Percentiles rank a stretch among this genome's conserved stretches.
Evolutionary conservation across 257 asterid genomes (phyloP).

Genomic region (Nicotiana noctiflora): DNA sequence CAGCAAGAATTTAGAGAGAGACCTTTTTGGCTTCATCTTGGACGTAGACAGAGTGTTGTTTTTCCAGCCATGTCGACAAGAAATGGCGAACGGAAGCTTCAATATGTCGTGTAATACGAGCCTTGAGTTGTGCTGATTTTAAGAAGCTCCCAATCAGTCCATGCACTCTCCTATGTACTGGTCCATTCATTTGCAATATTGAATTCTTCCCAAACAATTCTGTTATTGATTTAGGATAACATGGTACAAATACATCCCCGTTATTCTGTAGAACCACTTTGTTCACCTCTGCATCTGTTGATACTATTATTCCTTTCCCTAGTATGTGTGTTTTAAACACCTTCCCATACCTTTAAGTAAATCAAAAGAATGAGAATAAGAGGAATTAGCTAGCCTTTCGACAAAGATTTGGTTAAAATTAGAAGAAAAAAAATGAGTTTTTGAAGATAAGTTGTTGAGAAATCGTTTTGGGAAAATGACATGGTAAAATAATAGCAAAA

Average conservation of each 20-base stretch:
- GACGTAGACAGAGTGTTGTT: conserved; percentile 23
- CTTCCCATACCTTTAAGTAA: conserved; percentile 55
- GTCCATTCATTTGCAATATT: conserved; percentile 67
- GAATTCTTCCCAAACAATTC: conserved; percentile 80
- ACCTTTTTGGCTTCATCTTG: conserved; percentile 85
- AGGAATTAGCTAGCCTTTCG: too few relatives aligned
- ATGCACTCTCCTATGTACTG: conserved; percentile 64
- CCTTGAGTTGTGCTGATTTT: conserved; percentile 61
- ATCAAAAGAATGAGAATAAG: too few relatives aligned
- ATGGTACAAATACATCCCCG: conserved; percentile 58
- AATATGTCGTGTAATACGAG: conserved; percentile 52
- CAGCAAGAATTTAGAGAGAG: not conserved
- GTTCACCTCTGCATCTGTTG: conserved; percentile 83
- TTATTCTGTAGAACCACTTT: conserved; percentile 57
- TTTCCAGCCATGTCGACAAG: conserved; percentile 50
- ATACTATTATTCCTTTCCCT: conserved; percentile 76
- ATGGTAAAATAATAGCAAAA: too few relatives aligned
- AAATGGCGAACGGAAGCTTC: conserved; percentile 39
- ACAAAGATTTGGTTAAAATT: too few relatives aligned
- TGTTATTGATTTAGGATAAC: conserved; percentile 82
- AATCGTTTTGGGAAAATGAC: too few relatives aligned
- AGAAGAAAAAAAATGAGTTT: not conserved
- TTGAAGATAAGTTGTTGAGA: too few relatives aligned
- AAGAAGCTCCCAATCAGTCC: conserved; percentile 65
- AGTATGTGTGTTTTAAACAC: conserved; percentile 80